phyloP scores from a whole-genome alignment of 257 asterid species.

The Nicotiana undulata region DNA sequence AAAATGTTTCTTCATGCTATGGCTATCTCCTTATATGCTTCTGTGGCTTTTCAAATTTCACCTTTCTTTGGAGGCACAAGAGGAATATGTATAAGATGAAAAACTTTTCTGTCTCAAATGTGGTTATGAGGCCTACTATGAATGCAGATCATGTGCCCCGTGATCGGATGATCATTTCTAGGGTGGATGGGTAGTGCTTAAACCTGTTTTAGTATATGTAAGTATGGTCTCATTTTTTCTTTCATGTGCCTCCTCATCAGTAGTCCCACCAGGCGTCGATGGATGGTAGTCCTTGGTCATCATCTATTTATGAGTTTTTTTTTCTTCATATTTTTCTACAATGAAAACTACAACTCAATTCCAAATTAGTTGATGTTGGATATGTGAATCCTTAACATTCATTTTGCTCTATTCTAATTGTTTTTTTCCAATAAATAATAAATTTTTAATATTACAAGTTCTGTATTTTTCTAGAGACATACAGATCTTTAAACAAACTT shows the following conservation, averaged over 20 bases:
- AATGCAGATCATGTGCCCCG: not conserved
- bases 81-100: not conserved
- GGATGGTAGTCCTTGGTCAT: not conserved
- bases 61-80: not conserved
- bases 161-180: not conserved
- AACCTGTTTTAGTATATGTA: not conserved
- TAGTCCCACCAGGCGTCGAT: not conserved
- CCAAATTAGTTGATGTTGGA: not conserved
- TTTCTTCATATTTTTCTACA: not conserved
- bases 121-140: not conserved
- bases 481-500: not conserved
- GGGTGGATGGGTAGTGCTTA: not conserved
- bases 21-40: not conserved
- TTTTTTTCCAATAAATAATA: not conserved
- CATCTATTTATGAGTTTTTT: not conserved
- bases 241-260: not conserved
- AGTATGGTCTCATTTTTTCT: not conserved
- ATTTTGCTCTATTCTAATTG: not conserved
- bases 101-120: not conserved
- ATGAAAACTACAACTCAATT: not conserved
- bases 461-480: not conserved
- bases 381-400: not conserved
- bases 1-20: not conserved
- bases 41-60: not conserved
- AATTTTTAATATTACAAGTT: not conserved